Evolutionary conservation across 139 green algal genomes (phyloP).

Genomic region (Picochlorum sp.): DNA sequence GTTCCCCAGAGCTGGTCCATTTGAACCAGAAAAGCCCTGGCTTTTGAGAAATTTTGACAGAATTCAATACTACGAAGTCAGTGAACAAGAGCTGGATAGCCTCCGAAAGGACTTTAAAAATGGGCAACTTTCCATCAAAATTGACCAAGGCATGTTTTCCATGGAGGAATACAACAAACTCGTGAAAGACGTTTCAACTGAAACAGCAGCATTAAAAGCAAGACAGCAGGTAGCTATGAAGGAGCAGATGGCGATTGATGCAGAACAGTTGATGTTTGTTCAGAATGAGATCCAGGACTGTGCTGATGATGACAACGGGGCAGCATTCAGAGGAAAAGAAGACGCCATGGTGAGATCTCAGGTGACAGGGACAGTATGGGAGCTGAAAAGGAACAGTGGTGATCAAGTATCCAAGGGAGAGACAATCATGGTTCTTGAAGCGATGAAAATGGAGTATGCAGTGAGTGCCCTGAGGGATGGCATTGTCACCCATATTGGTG

Average conservation of each 20-base stretch:
- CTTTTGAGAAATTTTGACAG: slow-evolving; percentile 81
- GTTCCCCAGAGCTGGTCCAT: slow-evolving; percentile 55
- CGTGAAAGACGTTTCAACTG: not conserved
- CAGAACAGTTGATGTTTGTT: slow-evolving; percentile 37
- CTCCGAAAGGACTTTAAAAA: slow-evolving; percentile 47
- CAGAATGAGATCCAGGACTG: slow-evolving; percentile 7
- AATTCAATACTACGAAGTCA: slow-evolving; percentile 61
- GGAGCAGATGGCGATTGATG: slow-evolving; percentile 47
- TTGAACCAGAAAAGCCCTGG: slow-evolving; percentile 61
- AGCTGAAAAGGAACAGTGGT: slow-evolving; percentile 26
- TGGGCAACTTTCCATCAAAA: slow-evolving; percentile 45
- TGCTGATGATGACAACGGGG: not conserved
- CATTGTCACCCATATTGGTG: slow-evolving; percentile 9
- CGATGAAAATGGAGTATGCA: slow-evolving; percentile 75
- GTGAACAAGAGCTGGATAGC: slow-evolving; percentile 61
- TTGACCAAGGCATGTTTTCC: slow-evolving; percentile 49
- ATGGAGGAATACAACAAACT: slow-evolving; percentile 60
- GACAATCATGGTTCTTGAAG: slow-evolving; percentile 60
- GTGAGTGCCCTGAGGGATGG: slow-evolving; percentile 20
- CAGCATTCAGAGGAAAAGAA: not conserved
- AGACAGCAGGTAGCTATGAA: slow-evolving; percentile 49
- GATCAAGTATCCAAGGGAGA: slow-evolving; percentile 28
- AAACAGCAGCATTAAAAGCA: slow-evolving; percentile 34
- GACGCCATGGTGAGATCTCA: slow-evolving; percentile 9
- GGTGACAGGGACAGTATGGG: slow-evolving; percentile 32